Evolutionary conservation across 768 basidiomycete species (phyloP).

Genomic region (Naganishia vaughanmartiniae): DNA sequence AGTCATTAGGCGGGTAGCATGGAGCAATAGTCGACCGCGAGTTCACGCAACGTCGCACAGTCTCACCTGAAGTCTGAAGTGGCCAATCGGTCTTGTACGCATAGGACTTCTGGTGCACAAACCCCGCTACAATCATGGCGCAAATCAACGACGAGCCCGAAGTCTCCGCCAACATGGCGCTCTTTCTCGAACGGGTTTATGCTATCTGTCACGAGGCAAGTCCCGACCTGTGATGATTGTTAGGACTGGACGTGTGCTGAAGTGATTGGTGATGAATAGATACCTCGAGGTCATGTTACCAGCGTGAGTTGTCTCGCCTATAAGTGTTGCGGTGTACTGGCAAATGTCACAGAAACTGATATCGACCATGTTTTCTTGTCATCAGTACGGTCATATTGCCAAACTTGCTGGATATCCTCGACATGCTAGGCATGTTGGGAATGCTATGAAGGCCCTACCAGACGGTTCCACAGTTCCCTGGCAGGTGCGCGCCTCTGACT

Average conservation of each 20-base stretch:
- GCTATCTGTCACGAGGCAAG: conserved; percentile 24
- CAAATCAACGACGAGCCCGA: conserved; percentile 1
- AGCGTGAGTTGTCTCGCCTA: conserved; percentile 15
- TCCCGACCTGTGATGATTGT: not conserved
- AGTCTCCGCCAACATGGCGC: conserved; percentile 17
- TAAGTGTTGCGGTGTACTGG: not conserved
- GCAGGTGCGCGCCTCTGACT: conserved; percentile 37
- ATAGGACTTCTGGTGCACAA: no score
- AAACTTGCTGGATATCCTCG: conserved; percentile 48
- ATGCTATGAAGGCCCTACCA: conserved; percentile 45
- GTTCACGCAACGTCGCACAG: no score
- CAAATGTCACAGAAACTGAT: not conserved
- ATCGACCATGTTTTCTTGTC: not conserved
- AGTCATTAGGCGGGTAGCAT: no score
- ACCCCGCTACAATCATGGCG: not conserved
- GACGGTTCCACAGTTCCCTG: conserved; percentile 45
- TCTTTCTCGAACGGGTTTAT: conserved; percentile 24
- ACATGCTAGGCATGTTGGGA: conserved; percentile 50
- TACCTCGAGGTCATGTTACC: conserved; percentile 25
- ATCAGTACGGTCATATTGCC: conserved; percentile 44
- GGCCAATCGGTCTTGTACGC: no score
- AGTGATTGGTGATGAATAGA: not conserved
- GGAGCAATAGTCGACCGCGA: no score
- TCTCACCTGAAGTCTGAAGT: no score
- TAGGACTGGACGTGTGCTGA: not conserved